Conservation (phyloP, 2,329 filamentous ascomycete species). For the Xylaria multiplex region DNA sequence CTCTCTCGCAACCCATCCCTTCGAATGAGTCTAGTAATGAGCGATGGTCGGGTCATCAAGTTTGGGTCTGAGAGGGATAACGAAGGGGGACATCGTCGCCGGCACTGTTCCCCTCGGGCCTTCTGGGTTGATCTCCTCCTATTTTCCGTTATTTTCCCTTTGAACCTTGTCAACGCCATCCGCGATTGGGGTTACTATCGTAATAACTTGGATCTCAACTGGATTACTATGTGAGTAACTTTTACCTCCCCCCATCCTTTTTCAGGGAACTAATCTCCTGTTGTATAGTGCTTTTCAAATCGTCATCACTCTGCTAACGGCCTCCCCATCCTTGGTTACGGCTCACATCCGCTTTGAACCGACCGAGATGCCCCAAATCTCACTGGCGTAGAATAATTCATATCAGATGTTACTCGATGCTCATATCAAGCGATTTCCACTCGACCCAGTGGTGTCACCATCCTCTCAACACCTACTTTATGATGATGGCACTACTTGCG, state of each 20-base stretch:
- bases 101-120: background rate
- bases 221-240: constrained; percentile 17
- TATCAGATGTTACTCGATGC: background rate
- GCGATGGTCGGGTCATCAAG: constrained; percentile 3
- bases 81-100: background rate
- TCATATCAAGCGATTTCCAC: background rate
- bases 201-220: background rate
- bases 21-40: constrained; percentile 19
- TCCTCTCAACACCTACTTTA: background rate
- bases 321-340: constrained; percentile 5
- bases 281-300: constrained; percentile 19
- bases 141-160: background rate
- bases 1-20: constrained; percentile 1
- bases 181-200: background rate
- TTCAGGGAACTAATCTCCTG: background rate
- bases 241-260: no score
- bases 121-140: constrained; percentile 27
- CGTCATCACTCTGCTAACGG: constrained; percentile 14
- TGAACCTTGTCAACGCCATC: background rate
- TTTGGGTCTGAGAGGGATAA: background rate
- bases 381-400: constrained; percentile 4
- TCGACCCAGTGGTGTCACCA: no score
- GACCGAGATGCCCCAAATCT: constrained; percentile 2
- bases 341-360: constrained; percentile 24
- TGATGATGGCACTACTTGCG: background rate